Evolutionary conservation across 2,329 filamentous ascomycete species (phyloP).

Genomic region (Diaporthe batatas): DNA sequence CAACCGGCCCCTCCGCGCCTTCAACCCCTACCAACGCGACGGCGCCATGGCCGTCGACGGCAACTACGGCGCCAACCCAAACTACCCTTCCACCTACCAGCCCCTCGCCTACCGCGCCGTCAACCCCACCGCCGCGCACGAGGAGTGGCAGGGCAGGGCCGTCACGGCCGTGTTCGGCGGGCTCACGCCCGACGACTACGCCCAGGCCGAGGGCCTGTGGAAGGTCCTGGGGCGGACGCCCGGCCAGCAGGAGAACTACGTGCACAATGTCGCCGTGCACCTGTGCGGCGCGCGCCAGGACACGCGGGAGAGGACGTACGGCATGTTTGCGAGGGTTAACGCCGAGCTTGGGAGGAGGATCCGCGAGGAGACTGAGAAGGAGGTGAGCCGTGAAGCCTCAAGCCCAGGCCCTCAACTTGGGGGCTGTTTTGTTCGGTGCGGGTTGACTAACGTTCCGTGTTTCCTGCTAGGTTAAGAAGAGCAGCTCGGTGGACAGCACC

Average conservation of each 20-base stretch:
- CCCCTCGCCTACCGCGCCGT: slow-evolving; percentile 58
- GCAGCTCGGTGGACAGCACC: not conserved
- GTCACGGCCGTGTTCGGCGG: slow-evolving; percentile 59
- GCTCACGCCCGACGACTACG: slow-evolving; percentile 63
- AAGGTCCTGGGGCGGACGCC: slow-evolving; percentile 59
- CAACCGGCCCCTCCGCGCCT: slow-evolving; percentile 67
- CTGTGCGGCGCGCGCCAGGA: slow-evolving; percentile 65
- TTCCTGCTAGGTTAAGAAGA: slow-evolving; percentile 2
- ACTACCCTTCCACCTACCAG: slow-evolving; percentile 67
- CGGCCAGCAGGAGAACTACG: slow-evolving; percentile 73
- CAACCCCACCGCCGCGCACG: slow-evolving; percentile 58
- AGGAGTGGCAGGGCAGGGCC: slow-evolving; percentile 62
- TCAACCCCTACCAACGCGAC: slow-evolving; percentile 80
- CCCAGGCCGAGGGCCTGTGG: slow-evolving; percentile 64
- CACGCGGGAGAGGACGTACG: slow-evolving; percentile 70
- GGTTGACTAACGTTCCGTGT: not conserved
- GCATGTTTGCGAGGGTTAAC: slow-evolving; percentile 72
- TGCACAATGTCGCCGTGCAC: slow-evolving; percentile 71
- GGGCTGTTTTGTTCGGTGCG: not conserved
- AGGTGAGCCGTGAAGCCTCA: slow-evolving; percentile 43
- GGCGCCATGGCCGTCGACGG: slow-evolving; percentile 78
- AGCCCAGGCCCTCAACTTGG: not conserved
- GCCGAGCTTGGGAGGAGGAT: slow-evolving; percentile 65
- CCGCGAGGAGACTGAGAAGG: slow-evolving; percentile 65
- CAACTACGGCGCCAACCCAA: slow-evolving; percentile 72